A percentile compares a stretch with the other conserved stretches of the same genome.
Evolutionary conservation across 1,284 basidiomycete species (phyloP).

Genomic region (Amylostereum areolatum): DNA sequence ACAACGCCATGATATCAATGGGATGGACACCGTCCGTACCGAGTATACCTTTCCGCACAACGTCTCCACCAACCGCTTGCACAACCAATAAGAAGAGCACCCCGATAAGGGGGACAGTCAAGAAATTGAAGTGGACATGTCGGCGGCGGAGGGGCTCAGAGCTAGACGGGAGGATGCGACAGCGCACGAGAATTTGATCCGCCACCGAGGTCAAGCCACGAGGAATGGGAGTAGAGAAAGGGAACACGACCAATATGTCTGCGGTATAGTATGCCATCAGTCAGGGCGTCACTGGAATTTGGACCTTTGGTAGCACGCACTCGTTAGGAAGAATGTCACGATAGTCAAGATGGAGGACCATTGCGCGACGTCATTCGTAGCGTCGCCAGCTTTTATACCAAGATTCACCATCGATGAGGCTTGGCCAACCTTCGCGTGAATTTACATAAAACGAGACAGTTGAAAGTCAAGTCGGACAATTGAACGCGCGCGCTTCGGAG

Average conservation of each 20-base stretch:
- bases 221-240: constrained; percentile 49
- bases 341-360: constrained; percentile 58
- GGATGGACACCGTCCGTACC: constrained; percentile 79
- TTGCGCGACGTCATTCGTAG: constrained; percentile 11
- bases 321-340: constrained; percentile 70
- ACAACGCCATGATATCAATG: constrained; percentile 90
- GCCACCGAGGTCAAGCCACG: constrained; percentile 11
- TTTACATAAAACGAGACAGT: no score
- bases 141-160: constrained; percentile 17
- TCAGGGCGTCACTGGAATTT: neutral
- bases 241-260: constrained; percentile 65
- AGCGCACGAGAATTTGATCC: constrained; percentile 11
- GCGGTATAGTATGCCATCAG: neutral
- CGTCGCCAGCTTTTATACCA: no score
- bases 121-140: constrained; percentile 55
- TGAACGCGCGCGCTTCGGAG: no score
- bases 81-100: constrained; percentile 77
- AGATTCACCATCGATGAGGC: no score
- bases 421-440: no score
- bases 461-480: no score
- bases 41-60: constrained; percentile 69
- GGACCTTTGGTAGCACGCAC: constrained; percentile 31
- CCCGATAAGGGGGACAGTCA: constrained; percentile 73
- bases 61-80: constrained; percentile 58
- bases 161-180: constrained; percentile 23